Evolutionary conservation across 805 yeast species (phyloP).

Genomic region (Wickerhamiella occidentalis): DNA sequence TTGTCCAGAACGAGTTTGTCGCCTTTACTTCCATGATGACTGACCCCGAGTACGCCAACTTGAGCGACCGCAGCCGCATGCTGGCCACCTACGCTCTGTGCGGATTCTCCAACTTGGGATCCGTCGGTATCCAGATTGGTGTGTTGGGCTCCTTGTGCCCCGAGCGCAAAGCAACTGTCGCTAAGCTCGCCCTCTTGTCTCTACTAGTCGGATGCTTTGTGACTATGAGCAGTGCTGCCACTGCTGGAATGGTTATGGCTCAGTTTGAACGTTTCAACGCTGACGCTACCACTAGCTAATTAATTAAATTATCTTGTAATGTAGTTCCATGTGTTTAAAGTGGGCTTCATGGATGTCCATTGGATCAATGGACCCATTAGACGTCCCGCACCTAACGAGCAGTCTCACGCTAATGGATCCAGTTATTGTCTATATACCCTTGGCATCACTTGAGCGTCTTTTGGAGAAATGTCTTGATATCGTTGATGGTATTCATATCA

Average conservation of each 20-base stretch:
- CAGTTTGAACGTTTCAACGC: slow-evolving; percentile 27
- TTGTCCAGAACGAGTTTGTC: slow-evolving; percentile 51
- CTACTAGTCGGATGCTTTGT: slow-evolving; percentile 42
- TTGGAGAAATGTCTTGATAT: slow-evolving; percentile 38
- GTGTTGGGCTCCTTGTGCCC: slow-evolving; percentile 48
- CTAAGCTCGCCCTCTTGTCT: slow-evolving; percentile 37
- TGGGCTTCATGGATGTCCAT: too few species aligned
- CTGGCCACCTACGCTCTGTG: slow-evolving; percentile 51
- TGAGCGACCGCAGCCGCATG: slow-evolving; percentile 41
- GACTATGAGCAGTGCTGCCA: slow-evolving; percentile 44
- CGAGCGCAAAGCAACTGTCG: slow-evolving; percentile 36
- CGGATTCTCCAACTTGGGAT: slow-evolving; percentile 52
- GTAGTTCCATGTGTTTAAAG: too few species aligned
- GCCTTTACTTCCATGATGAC: slow-evolving; percentile 36
- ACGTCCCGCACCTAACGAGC: too few species aligned
- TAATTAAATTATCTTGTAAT: background rate
- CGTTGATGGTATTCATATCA: slow-evolving; percentile 50
- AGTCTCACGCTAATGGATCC: background rate
- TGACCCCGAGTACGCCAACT: slow-evolving; percentile 32
- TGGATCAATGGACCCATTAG: too few species aligned
- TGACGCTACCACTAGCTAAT: background rate
- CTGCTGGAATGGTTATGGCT: slow-evolving; percentile 52
- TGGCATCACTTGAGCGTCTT: slow-evolving; percentile 21
- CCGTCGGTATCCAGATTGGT: slow-evolving; percentile 50
- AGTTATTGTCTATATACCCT: background rate